Evolutionary conservation across 2,329 filamentous ascomycete genomes (phyloP).

Genomic region (Lecanicillium sp.): DNA sequence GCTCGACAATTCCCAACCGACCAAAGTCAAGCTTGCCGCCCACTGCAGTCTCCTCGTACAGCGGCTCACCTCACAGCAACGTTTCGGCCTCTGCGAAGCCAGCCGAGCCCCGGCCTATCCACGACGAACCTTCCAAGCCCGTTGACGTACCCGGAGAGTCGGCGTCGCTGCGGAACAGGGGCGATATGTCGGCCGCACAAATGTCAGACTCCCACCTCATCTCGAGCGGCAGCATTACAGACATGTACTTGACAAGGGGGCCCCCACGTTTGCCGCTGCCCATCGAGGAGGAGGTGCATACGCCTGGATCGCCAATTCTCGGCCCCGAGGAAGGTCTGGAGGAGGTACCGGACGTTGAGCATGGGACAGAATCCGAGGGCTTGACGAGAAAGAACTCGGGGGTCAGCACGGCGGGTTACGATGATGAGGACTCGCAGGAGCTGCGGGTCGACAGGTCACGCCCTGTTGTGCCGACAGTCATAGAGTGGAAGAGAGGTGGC

Average conservation of each 20-base stretch:
- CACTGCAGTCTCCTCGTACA: constrained; percentile 40
- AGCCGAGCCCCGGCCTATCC: constrained; percentile 26
- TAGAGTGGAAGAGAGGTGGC: constrained; percentile 78
- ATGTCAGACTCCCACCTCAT: constrained; percentile 35
- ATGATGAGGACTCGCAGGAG: constrained; percentile 73
- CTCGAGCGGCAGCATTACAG: constrained; percentile 50
- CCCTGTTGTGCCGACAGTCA: constrained; percentile 71
- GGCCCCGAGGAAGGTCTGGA: constrained; percentile 59
- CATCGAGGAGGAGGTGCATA: constrained; percentile 85
- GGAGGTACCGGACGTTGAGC: constrained; percentile 43
- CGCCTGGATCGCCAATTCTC: constrained; percentile 83
- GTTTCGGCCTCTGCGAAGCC: constrained; percentile 39
- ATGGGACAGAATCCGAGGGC: constrained; percentile 33
- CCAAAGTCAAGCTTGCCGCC: constrained; percentile 33
- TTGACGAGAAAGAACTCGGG: constrained; percentile 48
- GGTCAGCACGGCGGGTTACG: constrained; percentile 55
- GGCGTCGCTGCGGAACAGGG: constrained; percentile 22
- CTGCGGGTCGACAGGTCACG: constrained; percentile 66
- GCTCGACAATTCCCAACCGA: constrained; percentile 40
- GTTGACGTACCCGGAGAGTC: constrained; percentile 45
- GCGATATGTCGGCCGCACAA: constrained; percentile 20
- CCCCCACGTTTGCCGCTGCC: constrained; percentile 86
- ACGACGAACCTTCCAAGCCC: constrained; percentile 43
- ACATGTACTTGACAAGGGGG: constrained; percentile 53
- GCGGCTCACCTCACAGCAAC: constrained; percentile 35